Evolutionary conservation across 2,329 filamentous ascomycete genomes (phyloP), one percentile per base, ranked within the genome.

Genomic region (Lachnum nothofagi): DNA sequence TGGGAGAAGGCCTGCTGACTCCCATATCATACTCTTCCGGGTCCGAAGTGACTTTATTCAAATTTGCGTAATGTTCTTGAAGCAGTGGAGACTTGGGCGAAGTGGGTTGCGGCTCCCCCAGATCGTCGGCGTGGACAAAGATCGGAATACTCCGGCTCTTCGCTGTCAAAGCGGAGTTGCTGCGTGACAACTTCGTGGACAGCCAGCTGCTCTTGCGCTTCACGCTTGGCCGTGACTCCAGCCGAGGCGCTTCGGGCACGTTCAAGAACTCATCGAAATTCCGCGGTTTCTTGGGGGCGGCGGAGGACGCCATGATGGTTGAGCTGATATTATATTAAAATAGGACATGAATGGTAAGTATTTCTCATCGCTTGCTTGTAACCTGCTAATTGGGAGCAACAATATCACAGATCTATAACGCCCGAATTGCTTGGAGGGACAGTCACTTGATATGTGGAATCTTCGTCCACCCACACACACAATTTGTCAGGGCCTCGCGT

Each of bases 401-500:
- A 24, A 46, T 37, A 39, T 25, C 12, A 46, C 7, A 40, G 44
- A 43, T 24, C 17, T 43, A 7, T 40, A 35, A 22, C 23, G 25
- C n/a, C 9, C 24, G 7, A 7, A 29, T 20, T 23, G 29, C 33
- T 34, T 39, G 23, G 29, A 41, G 29, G 35, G 23, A 34, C 23
- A 16, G 24, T 22, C 41, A 20, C 20, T 23, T 41, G 24, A 24
- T 44, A 25, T 41, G 38, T 44, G n/a, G n/a, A n/a, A 43, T n/a
- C 39, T 35, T 31, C 24, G 17, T 43, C 24, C 19, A 6, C 37
- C 19, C 20, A 40, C 14, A 14, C 20, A 40, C 37, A 23, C 37
- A 16, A 17, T 20, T 33, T 38, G 39, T 44, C 40, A 25, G 44
- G 29, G 25, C 48, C 48, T 38, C 43, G 48, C 44, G 48, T 40